phyloP scores from a whole-genome alignment of 2,329 filamentous ascomycete genomes.

The Ophiostoma sp. region DNA sequence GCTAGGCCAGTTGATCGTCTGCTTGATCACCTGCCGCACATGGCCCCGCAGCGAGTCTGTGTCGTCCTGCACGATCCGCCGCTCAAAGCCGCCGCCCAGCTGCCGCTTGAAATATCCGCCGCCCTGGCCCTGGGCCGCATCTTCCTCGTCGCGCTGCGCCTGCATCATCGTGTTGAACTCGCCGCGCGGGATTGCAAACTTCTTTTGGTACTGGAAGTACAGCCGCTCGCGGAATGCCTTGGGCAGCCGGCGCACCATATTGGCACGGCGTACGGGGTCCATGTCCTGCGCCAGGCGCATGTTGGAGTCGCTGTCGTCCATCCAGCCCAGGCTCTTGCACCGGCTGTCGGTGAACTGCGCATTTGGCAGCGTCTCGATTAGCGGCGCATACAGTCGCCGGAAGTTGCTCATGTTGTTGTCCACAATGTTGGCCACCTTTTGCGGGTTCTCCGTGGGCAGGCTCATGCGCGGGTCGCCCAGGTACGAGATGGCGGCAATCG shows the following conservation, averaged over 20 bases:
- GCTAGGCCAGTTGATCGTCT: constrained; percentile 89
- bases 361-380: constrained; percentile 87
- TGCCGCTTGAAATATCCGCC: constrained; percentile 58
- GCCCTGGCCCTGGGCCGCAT: constrained; percentile 40
- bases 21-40: constrained; percentile 71
- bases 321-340: constrained; percentile 55
- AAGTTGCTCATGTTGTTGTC: constrained; percentile 87
- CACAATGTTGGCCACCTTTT: constrained; percentile 92
- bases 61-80: constrained; percentile 58
- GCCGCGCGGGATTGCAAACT: constrained; percentile 75
- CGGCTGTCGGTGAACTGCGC: constrained; percentile 66
- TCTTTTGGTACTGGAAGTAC: constrained; percentile 92
- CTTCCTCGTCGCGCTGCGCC: constrained; percentile 63
- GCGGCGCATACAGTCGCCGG: constrained; percentile 79
- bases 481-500: constrained; percentile 89
- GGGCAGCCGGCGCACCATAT: constrained; percentile 92
- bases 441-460: constrained; percentile 80
- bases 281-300: constrained; percentile 78
- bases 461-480: constrained; percentile 95
- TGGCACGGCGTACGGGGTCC: constrained; percentile 82
- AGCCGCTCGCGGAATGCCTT: constrained; percentile 80
- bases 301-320: constrained; percentile 59
- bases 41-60: constrained; percentile 51
- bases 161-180: constrained; percentile 85
- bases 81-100: constrained; percentile 80